These are phyloP conservation scores for Penicillium nucicola DNA, from an alignment of 495 filamentous ascomycete genomes.

Conservation along the genomic window DNA sequence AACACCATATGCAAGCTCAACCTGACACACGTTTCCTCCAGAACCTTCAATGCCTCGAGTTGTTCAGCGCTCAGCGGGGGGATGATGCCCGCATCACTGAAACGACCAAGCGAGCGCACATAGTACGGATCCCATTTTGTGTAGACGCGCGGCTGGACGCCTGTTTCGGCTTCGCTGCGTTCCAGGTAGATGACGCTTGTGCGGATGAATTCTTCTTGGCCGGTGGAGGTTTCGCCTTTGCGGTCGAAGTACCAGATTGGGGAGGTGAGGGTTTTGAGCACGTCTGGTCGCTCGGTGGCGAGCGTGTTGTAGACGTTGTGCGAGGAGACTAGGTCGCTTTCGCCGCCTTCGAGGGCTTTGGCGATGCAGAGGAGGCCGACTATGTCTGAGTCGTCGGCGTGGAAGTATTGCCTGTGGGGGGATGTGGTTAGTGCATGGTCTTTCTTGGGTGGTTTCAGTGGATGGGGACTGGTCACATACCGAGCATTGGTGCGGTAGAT, in stretches of 20 bases:
- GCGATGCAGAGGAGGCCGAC: conserved; percentile 84
- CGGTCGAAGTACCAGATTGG: conserved; percentile 94
- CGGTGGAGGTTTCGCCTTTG: conserved; percentile 76
- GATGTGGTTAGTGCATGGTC: too few relatives aligned
- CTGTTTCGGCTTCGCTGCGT: conserved; percentile 30
- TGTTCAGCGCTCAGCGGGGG: conserved; percentile 65
- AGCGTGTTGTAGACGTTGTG: conserved; percentile 84
- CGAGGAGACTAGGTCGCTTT: conserved; percentile 75
- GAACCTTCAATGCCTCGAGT: conserved; percentile 56
- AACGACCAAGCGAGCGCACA: conserved; percentile 63
- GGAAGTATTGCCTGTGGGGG: conserved; percentile 58
- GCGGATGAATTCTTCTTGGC: conserved; percentile 73
- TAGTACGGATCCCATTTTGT: conserved; percentile 79
- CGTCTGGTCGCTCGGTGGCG: conserved; percentile 71
- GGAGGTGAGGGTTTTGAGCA: conserved; percentile 67
- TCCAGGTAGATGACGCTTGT: conserved; percentile 74
- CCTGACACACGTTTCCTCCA: conserved; percentile 65
- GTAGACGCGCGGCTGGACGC: background rate
- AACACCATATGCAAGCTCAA: conserved; percentile 73
- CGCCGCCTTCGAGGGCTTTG: conserved; percentile 75
- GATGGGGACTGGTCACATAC: too few relatives aligned
- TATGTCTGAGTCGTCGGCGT: conserved; percentile 76
- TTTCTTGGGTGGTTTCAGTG: background rate
- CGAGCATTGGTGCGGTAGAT: conserved; percentile 84
- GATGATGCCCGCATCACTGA: conserved; percentile 63